phyloP scores from a whole-genome alignment of 2,329 filamentous ascomycete species.

The Penicillium fuscoglaucum region DNA sequence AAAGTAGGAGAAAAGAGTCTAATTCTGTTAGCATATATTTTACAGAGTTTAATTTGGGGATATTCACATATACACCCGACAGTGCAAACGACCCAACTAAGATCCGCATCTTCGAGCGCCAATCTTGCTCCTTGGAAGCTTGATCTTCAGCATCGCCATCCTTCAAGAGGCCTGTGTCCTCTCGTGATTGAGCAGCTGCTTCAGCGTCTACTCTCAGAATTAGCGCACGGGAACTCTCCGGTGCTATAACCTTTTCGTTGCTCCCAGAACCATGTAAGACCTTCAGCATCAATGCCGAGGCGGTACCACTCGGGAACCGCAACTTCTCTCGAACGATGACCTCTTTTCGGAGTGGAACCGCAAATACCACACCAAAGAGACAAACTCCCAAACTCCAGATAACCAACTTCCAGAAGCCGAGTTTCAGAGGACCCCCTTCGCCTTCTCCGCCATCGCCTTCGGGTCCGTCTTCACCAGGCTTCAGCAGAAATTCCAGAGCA shows the following conservation, averaged over 20 bases:
- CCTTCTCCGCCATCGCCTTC: constrained; percentile 68
- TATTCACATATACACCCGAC: constrained; percentile 56
- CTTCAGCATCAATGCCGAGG: constrained; percentile 88
- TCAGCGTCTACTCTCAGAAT: constrained; percentile 30
- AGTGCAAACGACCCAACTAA: constrained; percentile 60
- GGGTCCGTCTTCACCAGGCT: constrained; percentile 74
- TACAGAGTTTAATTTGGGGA: not conserved
- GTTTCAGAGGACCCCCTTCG: constrained; percentile 73
- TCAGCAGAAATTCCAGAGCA: constrained; percentile 82
- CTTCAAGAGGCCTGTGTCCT: constrained; percentile 50
- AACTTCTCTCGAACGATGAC: constrained; percentile 91
- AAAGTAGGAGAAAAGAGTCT: constrained; percentile 87
- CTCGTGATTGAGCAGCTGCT: constrained; percentile 34
- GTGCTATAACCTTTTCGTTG: constrained; percentile 44
- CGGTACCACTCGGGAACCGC: constrained; percentile 93
- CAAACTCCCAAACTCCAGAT: constrained; percentile 91
- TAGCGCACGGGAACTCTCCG: not conserved
- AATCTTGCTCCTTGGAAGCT: constrained; percentile 50
- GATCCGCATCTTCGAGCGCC: constrained; percentile 62
- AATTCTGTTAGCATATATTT: constrained; percentile 29
- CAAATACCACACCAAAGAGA: constrained; percentile 96
- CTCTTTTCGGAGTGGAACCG: constrained; percentile 83
- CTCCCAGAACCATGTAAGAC: constrained; percentile 71
- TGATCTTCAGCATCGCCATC: constrained; percentile 38
- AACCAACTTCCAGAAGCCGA: constrained; percentile 75